phyloP scores from a whole-genome alignment of 1,139 yeast species.

The Pneumocystis canis region DNA sequence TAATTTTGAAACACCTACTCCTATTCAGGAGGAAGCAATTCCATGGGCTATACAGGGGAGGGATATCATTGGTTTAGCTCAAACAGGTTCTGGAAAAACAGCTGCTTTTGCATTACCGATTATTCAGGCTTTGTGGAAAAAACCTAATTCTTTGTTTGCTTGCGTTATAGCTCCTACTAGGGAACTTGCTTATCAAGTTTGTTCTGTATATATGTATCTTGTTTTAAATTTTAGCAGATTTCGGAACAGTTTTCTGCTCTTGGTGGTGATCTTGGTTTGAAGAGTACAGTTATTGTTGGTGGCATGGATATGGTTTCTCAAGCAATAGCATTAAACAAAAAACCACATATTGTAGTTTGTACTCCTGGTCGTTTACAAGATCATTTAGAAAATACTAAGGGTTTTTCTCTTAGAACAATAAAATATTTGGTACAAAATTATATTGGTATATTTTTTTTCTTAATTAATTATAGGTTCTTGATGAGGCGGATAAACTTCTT shows the following conservation, averaged over 20 bases:
- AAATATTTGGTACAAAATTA: conserved; percentile 41
- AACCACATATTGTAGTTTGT: conserved; percentile 88
- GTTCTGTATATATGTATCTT: conserved; percentile 59
- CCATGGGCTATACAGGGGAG: conserved; percentile 87
- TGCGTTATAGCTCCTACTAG: conserved; percentile 91
- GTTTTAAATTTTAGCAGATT: conserved; percentile 88
- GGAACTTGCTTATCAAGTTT: conserved; percentile 87
- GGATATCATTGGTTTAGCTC: conserved; percentile 96
- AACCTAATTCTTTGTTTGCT: conserved; percentile 76
- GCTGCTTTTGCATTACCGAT: conserved; percentile 93
- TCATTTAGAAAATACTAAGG: conserved; percentile 88
- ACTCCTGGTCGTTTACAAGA: conserved; percentile 95
- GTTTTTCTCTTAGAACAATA: conserved; percentile 66
- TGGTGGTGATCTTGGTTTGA: conserved; percentile 78
- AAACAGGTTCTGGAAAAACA: conserved; percentile 97
- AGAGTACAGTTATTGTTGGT: conserved; percentile 80
- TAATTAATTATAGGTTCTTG: conserved; percentile 43
- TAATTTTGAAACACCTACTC: conserved; percentile 81
- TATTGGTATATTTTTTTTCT: background rate
- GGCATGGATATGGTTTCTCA: conserved; percentile 99
- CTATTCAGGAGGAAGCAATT: conserved; percentile 81
- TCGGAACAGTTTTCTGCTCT: conserved; percentile 54
- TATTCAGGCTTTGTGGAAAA: conserved; percentile 76
- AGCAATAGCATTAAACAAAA: conserved; percentile 80
- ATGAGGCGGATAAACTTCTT: conserved; percentile 88